phyloP scores from a whole-genome alignment of 2,329 filamentous ascomycete genomes.

The Cladosporium oxysporum region DNA sequence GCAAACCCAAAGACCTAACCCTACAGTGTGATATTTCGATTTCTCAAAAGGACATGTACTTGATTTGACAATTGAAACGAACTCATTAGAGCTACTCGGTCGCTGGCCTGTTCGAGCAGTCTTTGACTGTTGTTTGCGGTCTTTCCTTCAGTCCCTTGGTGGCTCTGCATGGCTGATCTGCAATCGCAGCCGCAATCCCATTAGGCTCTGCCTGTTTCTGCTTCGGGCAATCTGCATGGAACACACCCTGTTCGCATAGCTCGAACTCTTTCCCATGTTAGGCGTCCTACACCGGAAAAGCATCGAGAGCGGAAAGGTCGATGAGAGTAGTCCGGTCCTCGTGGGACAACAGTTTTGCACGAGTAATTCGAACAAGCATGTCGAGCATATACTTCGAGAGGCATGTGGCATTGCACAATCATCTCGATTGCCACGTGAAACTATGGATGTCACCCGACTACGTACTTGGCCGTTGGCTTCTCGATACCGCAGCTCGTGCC shows the following conservation, averaged over 20 bases:
- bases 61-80: background rate
- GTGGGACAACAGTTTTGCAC: background rate
- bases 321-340: background rate
- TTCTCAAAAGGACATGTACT: background rate
- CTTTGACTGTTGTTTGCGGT: background rate
- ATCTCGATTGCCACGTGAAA: background rate
- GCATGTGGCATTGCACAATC: background rate
- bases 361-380: background rate
- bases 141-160: background rate
- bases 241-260: background rate
- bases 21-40: background rate
- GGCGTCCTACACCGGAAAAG: background rate
- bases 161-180: background rate
- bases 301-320: background rate
- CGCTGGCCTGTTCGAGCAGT: background rate
- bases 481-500: constrained; percentile 28
- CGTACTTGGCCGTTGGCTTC: constrained; percentile 26
- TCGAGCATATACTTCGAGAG: background rate
- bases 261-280: background rate
- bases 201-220: background rate
- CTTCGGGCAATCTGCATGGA: background rate
- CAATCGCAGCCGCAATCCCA: background rate
- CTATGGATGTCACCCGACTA: constrained; percentile 17
- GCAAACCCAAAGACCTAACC: background rate
- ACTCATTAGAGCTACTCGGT: background rate